phyloP scores from a whole-genome alignment of 768 basidiomycete genomes.

The Psilocybe azurescens region DNA sequence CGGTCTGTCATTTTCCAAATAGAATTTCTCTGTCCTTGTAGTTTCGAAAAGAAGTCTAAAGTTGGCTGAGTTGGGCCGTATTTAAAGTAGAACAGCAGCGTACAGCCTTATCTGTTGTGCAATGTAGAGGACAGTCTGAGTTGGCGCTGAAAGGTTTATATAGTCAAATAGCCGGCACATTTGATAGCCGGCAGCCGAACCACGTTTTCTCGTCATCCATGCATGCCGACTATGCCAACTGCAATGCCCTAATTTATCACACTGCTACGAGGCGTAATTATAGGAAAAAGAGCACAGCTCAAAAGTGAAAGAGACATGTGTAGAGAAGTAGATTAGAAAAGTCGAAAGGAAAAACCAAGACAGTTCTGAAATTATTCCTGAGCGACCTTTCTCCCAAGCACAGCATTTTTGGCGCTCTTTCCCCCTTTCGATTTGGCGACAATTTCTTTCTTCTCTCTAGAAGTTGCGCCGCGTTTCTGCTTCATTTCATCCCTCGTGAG shows the following conservation, averaged over 20 bases:
- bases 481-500: conserved; percentile 54
- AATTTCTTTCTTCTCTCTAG: conserved; percentile 63
- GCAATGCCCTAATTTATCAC: not conserved
- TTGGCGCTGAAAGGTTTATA: conserved; percentile 4
- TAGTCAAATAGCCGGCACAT: conserved; percentile 4
- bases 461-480: conserved; percentile 49
- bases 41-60: not conserved
- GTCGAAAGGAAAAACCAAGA: not conserved
- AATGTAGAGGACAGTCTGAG: not conserved
- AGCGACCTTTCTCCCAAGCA: conserved; percentile 59
- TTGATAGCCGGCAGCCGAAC: conserved; percentile 8
- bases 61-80: not conserved
- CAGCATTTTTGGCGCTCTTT: conserved; percentile 58
- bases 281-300: not conserved
- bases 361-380: conserved; percentile 30
- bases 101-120: not conserved
- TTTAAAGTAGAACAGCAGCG: not conserved
- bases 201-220: not conserved
- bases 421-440: conserved; percentile 39
- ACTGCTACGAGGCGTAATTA: not conserved
- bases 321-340: conserved; percentile 4
- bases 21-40: not conserved
- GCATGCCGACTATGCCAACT: not conserved
- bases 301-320: not conserved
- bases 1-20: conserved; percentile 31